Percentiles rank a stretch among this genome's conserved stretches.
phyloP scores from a whole-genome alignment of 2,329 filamentous ascomycete genomes.

The Colletotrichum lindemuthianum region DNA sequence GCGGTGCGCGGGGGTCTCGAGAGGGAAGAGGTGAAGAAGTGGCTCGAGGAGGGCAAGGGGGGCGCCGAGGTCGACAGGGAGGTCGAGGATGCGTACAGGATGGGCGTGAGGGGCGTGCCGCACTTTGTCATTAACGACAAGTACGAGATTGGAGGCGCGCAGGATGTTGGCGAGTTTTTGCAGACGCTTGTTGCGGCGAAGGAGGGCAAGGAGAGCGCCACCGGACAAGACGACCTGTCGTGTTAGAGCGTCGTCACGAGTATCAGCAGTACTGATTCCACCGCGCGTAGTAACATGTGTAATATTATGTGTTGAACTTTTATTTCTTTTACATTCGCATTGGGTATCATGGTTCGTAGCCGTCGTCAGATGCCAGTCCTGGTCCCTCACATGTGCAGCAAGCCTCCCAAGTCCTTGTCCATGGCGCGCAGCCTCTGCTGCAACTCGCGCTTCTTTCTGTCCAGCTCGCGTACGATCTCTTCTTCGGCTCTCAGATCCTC shows the following conservation, averaged over 20 bases:
- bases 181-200: slow-evolving; percentile 68
- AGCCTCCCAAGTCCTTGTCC: slow-evolving; percentile 65
- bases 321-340: slow-evolving; percentile 29
- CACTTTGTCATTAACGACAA: slow-evolving; percentile 77
- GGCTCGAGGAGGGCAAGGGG: slow-evolving; percentile 64
- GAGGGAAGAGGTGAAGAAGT: slow-evolving; percentile 59
- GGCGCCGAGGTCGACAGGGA: slow-evolving; percentile 67
- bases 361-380: not conserved
- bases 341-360: slow-evolving; percentile 25
- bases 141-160: slow-evolving; percentile 76
- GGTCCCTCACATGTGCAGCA: slow-evolving; percentile 60
- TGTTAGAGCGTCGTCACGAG: slow-evolving; percentile 4
- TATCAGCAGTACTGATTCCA: not conserved
- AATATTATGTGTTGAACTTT: not conserved
- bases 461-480: slow-evolving; percentile 69
- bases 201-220: slow-evolving; percentile 37
- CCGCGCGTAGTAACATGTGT: not conserved
- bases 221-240: slow-evolving; percentile 22
- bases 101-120: slow-evolving; percentile 74
- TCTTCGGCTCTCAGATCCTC: slow-evolving; percentile 77
- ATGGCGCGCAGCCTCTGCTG: slow-evolving; percentile 63
- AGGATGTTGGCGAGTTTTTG: slow-evolving; percentile 75
- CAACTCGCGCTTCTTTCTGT: slow-evolving; percentile 65
- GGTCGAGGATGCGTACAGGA: slow-evolving; percentile 60
- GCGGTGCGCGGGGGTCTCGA: slow-evolving; percentile 65